phyloP scores from a whole-genome alignment of 2,329 filamentous ascomycete genomes.

The Geoglossum cookeanum region DNA sequence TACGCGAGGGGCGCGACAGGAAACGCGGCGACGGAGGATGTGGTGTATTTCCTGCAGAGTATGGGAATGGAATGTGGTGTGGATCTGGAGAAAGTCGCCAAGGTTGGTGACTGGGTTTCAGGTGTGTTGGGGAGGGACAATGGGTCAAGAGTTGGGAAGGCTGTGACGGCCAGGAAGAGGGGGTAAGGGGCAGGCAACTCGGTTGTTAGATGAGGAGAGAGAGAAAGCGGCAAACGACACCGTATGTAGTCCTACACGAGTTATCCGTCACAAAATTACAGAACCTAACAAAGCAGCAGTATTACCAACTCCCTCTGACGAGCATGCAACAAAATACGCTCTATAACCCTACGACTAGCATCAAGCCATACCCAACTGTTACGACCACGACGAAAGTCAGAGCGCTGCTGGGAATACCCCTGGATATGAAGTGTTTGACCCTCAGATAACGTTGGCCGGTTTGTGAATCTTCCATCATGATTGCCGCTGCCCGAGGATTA shows the following conservation, averaged over 20 bases:
- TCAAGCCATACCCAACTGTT: constrained; percentile 76
- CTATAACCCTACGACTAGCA: constrained; percentile 54
- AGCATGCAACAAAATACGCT: neutral
- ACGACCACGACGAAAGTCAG: constrained; percentile 67
- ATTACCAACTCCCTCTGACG: neutral
- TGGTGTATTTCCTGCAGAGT: constrained; percentile 58
- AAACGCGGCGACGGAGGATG: constrained; percentile 69
- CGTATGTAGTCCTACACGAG: no score
- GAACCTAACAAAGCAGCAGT: neutral
- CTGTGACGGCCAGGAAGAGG: constrained; percentile 21
- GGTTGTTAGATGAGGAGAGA: no score
- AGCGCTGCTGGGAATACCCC: constrained; percentile 76
- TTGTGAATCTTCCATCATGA: constrained; percentile 93
- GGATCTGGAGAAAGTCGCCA: constrained; percentile 43
- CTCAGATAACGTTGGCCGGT: constrained; percentile 81
- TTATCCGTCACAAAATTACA: no score
- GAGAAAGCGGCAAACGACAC: no score
- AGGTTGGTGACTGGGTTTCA: constrained; percentile 57
- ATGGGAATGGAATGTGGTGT: constrained; percentile 59
- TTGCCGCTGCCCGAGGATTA: constrained; percentile 46
- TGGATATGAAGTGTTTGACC: constrained; percentile 84
- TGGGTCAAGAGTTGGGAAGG: constrained; percentile 48
- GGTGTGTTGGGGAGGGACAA: constrained; percentile 41
- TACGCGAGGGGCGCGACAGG: constrained; percentile 74
- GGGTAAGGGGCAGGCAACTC: neutral